Evolutionary conservation across 345 rosid genomes (phyloP), one percentile per base, ranked within the genome.

Genomic region (Boechera retrofracta): DNA sequence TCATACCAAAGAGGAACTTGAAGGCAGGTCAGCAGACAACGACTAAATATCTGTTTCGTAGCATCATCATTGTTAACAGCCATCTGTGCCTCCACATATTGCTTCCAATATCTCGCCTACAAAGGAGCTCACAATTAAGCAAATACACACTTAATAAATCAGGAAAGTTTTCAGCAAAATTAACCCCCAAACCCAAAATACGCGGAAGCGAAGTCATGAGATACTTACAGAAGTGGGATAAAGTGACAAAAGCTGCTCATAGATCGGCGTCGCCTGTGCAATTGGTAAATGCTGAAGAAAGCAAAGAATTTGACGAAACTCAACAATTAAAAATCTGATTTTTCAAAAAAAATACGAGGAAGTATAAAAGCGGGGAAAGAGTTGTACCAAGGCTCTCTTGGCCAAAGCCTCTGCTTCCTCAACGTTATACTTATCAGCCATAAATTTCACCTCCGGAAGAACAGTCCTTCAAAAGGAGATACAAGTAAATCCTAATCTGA

Each of bases 101-200:
- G 98, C 88, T 89, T 92, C 98, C 99, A 94, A 79, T 78, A 90
- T 77, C 91, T 90, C 33, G 98, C 97, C 99, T 94, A 82, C 51
- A 80, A 31, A 80, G 18, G 26, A 64, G n/a, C 64, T 29, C 72
- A 48, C 47, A 64, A 48, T 55, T 74, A n/a, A 73, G 48, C 53
- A 73, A 44, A 42, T 1, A 66, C 44, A 58, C 21, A 42, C 45
- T 29, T 29, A n/a, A 51, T 16, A 61, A 73, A 67, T 44, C 1
- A 21, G 5, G 54, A 26, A 44, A 69, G 10, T 69, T 79, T 44
- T 0, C 39, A 67, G 24, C 6, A 57, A 21, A 71, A 28, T 16
- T 16, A 41, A 38, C 67, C 64, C 29, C 61, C 48, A 12, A 44
- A 44, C 10, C 10, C 24, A 70, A 32, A 5, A 11, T 10, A 11